phyloP scores from a whole-genome alignment of 345 rosid species.

The Syzygium oleosum region DNA sequence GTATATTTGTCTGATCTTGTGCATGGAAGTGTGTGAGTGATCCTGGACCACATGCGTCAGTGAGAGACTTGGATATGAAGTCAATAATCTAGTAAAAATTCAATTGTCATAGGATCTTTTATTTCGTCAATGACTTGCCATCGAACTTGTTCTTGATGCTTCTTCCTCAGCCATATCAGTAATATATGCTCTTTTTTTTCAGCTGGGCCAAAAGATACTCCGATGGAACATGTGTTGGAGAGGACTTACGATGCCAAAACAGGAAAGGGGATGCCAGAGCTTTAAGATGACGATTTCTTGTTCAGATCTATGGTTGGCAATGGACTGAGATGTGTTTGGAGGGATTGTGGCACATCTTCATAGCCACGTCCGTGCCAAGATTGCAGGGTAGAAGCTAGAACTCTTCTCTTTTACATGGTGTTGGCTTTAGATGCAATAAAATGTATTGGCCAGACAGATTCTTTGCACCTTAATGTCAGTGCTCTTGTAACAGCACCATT shows the following conservation, averaged over 20 bases:
- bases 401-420: neutral
- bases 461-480: neutral
- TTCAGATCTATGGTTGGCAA: neutral
- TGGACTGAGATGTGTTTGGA: neutral
- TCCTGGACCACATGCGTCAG: neutral
- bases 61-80: neutral
- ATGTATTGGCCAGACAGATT: neutral
- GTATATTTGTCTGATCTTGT: neutral
- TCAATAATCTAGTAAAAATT: neutral
- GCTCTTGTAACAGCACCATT: neutral
- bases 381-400: neutral
- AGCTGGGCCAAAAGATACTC: constrained; percentile 96
- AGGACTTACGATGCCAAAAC: constrained; percentile 75
- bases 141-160: neutral
- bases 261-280: constrained; percentile 96
- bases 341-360: neutral
- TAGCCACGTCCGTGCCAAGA: neutral
- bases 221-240: constrained; percentile 66
- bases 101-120: neutral
- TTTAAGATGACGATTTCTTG: constrained; percentile 15
- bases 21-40: neutral
- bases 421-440: neutral
- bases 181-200: constrained; percentile 8
- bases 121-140: neutral
- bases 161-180: neutral